phyloP scores from a whole-genome alignment of 768 basidiomycete genomes.

The Tulasnella sp. region DNA sequence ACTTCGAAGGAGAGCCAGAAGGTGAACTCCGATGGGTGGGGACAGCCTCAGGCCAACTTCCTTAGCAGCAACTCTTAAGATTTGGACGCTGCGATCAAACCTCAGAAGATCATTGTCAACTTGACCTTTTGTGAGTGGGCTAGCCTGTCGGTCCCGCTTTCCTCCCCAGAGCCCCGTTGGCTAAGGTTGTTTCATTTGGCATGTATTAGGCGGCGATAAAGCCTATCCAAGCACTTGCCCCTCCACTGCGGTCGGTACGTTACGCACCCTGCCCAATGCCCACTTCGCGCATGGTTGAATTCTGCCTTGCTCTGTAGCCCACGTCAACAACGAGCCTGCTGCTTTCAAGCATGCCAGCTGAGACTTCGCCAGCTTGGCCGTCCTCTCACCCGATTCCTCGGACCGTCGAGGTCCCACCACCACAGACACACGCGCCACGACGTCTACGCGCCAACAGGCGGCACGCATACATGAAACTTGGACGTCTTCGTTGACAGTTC shows the following conservation, averaged over 20 bases:
- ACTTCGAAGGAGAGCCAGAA: neutral
- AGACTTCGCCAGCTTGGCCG: slow-evolving; percentile 28
- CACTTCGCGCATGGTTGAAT: too few species aligned
- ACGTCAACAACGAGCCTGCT: slow-evolving; percentile 31
- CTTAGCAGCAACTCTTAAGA: slow-evolving; percentile 24
- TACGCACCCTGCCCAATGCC: neutral
- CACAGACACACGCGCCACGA: too few species aligned
- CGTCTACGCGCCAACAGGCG: too few species aligned
- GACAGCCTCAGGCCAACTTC: slow-evolving; percentile 28
- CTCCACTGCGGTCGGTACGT: slow-evolving; percentile 28
- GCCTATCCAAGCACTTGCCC: slow-evolving; percentile 27
- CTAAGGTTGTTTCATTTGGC: too few species aligned
- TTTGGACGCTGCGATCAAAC: slow-evolving; percentile 26
- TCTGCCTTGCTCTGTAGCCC: slow-evolving; percentile 18
- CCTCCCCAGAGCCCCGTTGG: neutral
- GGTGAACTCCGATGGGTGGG: slow-evolving; percentile 24
- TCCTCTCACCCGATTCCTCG: neutral
- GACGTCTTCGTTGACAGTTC: too few species aligned
- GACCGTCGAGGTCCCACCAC: too few species aligned
- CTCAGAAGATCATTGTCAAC: slow-evolving; percentile 31
- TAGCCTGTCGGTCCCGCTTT: too few species aligned
- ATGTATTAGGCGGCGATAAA: slow-evolving; percentile 21
- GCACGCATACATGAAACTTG: too few species aligned
- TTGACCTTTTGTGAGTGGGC: slow-evolving; percentile 28
- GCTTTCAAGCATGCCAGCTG: slow-evolving; percentile 32